phyloP scores from a whole-genome alignment of 2,329 filamentous ascomycete species.

The Cordyceps militaris region DNA sequence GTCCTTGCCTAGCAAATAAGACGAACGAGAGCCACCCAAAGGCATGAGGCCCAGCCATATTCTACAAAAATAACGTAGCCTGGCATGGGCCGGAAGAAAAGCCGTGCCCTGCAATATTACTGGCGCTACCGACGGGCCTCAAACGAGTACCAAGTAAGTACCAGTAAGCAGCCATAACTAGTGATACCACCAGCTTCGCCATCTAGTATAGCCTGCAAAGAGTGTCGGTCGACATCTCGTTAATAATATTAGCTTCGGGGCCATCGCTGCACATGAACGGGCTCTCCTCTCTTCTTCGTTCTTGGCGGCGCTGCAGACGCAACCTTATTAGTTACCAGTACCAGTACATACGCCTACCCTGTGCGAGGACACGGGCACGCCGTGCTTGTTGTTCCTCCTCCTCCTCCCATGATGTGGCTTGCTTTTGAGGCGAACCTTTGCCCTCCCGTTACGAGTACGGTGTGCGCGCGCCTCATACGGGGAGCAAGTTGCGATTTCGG shows the following conservation, averaged over 20 bases:
- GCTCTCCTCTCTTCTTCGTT: not conserved
- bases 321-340: no score
- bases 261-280: not conserved
- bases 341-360: not conserved
- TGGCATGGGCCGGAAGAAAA: not conserved
- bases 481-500: constrained; percentile 4
- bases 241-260: not conserved
- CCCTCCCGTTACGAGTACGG: not conserved
- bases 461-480: not conserved
- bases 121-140: not conserved
- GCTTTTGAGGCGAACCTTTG: not conserved
- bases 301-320: not conserved
- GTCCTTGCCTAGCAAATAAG: not conserved
- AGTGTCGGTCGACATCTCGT: not conserved
- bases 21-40: not conserved
- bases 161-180: not conserved
- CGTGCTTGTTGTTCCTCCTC: no score
- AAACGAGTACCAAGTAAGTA: not conserved
- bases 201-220: no score
- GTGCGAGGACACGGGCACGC: constrained; percentile 2
- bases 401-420: no score
- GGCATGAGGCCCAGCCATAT: not conserved
- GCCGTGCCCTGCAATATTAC: constrained; percentile 8
- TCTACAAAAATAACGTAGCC: no score
- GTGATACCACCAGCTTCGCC: not conserved